Evolutionary conservation across 1,139 yeast species (phyloP).

Genomic region (Scheffersomyces stambukii): DNA sequence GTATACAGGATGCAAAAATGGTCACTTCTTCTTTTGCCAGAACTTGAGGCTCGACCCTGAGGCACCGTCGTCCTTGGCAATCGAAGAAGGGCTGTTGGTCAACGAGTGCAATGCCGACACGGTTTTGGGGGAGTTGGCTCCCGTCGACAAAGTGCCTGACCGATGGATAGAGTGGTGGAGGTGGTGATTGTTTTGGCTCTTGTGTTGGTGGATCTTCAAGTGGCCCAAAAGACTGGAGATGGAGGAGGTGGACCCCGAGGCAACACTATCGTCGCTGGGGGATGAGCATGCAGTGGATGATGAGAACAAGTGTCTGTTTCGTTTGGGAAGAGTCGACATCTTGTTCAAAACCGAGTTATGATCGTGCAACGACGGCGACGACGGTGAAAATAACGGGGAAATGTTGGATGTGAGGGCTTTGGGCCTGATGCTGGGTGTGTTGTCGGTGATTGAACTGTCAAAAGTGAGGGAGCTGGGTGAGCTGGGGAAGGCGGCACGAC

Average conservation of each 20-base stretch:
- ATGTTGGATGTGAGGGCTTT: slow-evolving; percentile 3
- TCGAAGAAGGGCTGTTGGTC: too few species aligned
- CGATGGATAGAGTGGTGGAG: too few species aligned
- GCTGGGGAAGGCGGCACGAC: neutral
- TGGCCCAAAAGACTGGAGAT: slow-evolving; percentile 27
- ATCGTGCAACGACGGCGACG: slow-evolving; percentile 1
- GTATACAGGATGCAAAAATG: too few species aligned
- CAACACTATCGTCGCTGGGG: too few species aligned
- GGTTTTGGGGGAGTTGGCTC: too few species aligned
- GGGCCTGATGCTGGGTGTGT: slow-evolving; percentile 1
- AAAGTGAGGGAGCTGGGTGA: slow-evolving; percentile 3
- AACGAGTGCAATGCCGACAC: too few species aligned
- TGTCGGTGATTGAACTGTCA: slow-evolving; percentile 1
- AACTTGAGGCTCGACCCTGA: too few species aligned
- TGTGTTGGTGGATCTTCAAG: too few species aligned
- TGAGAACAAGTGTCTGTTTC: slow-evolving; percentile 3
- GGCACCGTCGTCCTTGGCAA: too few species aligned
- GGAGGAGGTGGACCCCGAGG: slow-evolving; percentile 23
- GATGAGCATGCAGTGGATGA: slow-evolving; percentile 7
- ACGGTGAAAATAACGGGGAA: slow-evolving; percentile 5
- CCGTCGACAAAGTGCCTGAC: too few species aligned
- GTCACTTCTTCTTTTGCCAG: too few species aligned
- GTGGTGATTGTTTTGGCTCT: too few species aligned
- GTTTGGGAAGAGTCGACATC: slow-evolving; percentile 5
- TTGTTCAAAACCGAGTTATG: slow-evolving; percentile 2